Evolutionary conservation across 2,329 filamentous ascomycete species (phyloP), one percentile per base, ranked within the genome.

Genomic region (Diplodia seriata): DNA sequence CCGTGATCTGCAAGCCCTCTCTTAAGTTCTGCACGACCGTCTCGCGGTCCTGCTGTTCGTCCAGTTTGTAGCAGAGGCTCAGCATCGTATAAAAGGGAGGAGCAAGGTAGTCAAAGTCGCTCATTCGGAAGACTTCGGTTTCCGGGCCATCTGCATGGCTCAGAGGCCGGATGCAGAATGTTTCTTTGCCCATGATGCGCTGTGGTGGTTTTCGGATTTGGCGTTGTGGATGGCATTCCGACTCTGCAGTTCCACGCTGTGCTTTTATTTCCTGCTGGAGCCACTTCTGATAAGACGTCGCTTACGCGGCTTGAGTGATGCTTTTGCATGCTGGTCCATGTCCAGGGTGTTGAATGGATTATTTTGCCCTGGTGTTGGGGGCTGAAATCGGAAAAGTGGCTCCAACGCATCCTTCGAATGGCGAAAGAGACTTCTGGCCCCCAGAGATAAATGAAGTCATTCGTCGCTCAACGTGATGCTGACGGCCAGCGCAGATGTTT

Each of bases 61-160:
- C 29, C 12, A 64, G 31, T 33, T 64, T 20, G 61, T 36, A 64
- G 1, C 87, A 20, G 11, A 64, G 47, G 6, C 40, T 50, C 4
- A 62, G 23, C 29, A 20, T 47, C 1, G 26, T 49, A 38, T 62
- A 62, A 7, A 50, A 20, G 1, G 40, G 40, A 14, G 57, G 40
- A 1, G 31, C 26, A 14, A 33, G 40, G 40, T 49, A 23, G 57
- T 62, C 57, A 0, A 62, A 33, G 31, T 62, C 40, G 23, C 57
- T 62, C 9, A 62, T 40, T 15, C 29, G 38, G 31, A 62, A 62
- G 8, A 31, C 26, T 11, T 62, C 57, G 6, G 36, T 49, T n/a
- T 33, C 40, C 1, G 40, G 26, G 4, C 47, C 57, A 43, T 50
- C 33, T 33, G 33, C 29, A 20, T 29, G 5, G 29, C 51, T 26